Conservation (phyloP, 441 rosid species). For the Erodium moschatum region DNA sequence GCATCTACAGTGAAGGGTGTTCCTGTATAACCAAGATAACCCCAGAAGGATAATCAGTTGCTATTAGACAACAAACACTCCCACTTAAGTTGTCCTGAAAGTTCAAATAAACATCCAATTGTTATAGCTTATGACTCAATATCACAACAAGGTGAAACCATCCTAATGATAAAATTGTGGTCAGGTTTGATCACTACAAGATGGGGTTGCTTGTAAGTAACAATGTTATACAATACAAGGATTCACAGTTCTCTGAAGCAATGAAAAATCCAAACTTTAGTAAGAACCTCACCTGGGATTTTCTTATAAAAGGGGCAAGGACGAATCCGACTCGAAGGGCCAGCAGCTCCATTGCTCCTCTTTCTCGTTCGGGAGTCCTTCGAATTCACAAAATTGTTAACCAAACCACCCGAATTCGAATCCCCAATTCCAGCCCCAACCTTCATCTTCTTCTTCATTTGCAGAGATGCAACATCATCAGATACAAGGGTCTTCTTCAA, state of each 20-base stretch:
- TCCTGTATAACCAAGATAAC: slow-evolving; percentile 31
- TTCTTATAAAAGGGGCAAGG: slow-evolving; percentile 67
- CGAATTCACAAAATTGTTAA: slow-evolving; percentile 11
- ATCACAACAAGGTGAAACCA: too few species aligned
- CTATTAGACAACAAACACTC: not conserved
- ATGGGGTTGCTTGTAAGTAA: not conserved
- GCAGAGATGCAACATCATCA: slow-evolving; percentile 23
- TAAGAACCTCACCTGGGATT: slow-evolving; percentile 45
- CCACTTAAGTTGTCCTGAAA: not conserved
- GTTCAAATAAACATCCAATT: slow-evolving; percentile 2
- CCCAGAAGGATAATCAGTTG: not conserved
- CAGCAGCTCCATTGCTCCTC: slow-evolving; percentile 12
- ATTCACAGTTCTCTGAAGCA: not conserved
- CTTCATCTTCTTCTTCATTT: slow-evolving; percentile 20
- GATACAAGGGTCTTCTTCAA: slow-evolving; percentile 21
- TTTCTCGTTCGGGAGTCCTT: slow-evolving; percentile 8
- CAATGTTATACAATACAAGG: not conserved
- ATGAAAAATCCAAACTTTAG: slow-evolving; percentile 1
- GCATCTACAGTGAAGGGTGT: slow-evolving; percentile 71
- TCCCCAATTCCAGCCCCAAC: not conserved
- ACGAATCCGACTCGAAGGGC: slow-evolving; percentile 27
- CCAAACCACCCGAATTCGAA: not conserved
- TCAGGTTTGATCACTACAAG: not conserved
- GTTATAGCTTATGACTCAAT: not conserved
- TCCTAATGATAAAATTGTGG: too few species aligned